Evolutionary conservation across 371 early-diverging fungal species (phyloP), one percentile per base, ranked within the genome.

Genomic region (Lichtheimia hyalospora): DNA sequence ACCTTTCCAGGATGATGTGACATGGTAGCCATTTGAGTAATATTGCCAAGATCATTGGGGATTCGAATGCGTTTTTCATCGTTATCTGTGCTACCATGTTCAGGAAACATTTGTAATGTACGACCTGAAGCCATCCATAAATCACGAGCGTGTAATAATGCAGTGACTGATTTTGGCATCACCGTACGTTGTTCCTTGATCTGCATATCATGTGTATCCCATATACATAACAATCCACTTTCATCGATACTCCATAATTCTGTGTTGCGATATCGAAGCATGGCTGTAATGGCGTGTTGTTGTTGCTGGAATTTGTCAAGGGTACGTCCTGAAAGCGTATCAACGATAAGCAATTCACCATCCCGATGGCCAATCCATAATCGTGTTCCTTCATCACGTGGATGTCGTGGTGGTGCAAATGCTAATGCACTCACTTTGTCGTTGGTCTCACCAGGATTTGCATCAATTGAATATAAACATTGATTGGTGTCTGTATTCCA

Each of bases 171-270:
- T 21, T 50, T 49, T 6, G 60, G 28, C 3, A 60, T 52, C 12
- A 70, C 60, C 15, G 28, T 18, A 3, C 18, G 42, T 14, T 60
- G 25, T 3, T 52, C 53, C 2, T 25, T n/a, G 28, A 49, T n/a
- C 13, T 42, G 51, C 70, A 63, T 52, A 46, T 67, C 74, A 49
- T 77, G 65, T 14, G 28, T 8, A 2, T 79, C 75, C 94, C 94
- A 93, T 5, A 89, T 77, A 58, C 84, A 81, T 39, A 92, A 61
- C 8, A 79, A 69, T 3, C 92, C 92, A 44, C 73, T 79, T 20
- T 91, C 90, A 58, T 94, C 94, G 12, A 92, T 67, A 0, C 92
- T 87, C 89, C 88, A 90, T 52, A 94, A 68, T 44, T 86, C 80
- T 4, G 69, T 68, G 40, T 81, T 76, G n/a, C 65, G 51, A 42